These are phyloP conservation scores for Gracilariopsis chorda DNA, from an alignment of 23 red algal genomes.

Conservation along the genomic window DNA sequence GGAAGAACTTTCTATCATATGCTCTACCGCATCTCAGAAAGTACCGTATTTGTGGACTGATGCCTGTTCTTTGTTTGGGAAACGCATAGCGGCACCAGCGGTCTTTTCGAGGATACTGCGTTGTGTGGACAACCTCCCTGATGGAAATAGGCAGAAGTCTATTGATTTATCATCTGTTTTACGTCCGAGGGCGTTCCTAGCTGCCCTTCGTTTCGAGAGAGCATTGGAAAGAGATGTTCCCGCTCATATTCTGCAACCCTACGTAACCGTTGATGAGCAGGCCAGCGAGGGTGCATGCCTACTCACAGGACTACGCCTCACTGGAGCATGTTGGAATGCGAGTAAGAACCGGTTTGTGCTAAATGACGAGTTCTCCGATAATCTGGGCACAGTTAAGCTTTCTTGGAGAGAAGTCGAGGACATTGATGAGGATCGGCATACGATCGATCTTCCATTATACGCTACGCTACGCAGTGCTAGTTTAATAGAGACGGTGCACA, in stretches of 20 bases:
- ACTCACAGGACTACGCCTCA: background rate
- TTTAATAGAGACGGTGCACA: background rate
- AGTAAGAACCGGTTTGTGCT: background rate
- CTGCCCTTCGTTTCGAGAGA: constrained; percentile 8
- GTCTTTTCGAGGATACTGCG: constrained; percentile 5
- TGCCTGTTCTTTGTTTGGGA: background rate
- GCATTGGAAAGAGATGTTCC: background rate
- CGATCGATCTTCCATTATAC: background rate
- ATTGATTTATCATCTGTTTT: background rate
- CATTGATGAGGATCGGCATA: background rate
- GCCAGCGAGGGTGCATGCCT: background rate
- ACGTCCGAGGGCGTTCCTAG: background rate
- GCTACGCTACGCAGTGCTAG: background rate
- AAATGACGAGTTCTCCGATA: background rate
- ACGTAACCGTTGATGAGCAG: background rate
- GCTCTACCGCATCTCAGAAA: background rate
- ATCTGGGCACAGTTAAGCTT: background rate
- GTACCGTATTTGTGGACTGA: constrained; percentile 18
- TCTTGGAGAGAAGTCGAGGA: background rate
- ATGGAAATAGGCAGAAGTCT: background rate
- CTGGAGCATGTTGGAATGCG: background rate
- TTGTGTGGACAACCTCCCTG: background rate
- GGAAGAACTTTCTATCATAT: background rate
- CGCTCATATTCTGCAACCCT: background rate
- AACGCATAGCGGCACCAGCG: background rate